These are phyloP conservation scores for Paramecium tetraurelia DNA, from an alignment of 73 alveolate genomes.

Conservation along the genomic window DNA sequence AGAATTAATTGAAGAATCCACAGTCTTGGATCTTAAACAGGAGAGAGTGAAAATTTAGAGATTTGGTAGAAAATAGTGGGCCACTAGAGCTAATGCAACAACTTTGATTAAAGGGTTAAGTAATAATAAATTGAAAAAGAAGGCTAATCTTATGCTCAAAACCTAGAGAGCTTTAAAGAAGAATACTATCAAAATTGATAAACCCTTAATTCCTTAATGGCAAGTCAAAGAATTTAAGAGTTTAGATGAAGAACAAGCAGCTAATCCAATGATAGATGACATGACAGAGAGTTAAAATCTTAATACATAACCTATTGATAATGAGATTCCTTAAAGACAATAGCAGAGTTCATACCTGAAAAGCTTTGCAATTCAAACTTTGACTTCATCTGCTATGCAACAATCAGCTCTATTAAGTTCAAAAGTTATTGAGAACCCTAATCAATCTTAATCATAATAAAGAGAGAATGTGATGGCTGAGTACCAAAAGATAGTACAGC, in stretches of 20 bases:
- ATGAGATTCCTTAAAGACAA: background rate
- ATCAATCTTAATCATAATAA: background rate
- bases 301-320: background rate
- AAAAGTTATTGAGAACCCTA: background rate
- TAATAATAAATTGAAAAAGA: background rate
- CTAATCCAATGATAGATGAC: background rate
- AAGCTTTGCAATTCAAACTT: background rate
- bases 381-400: background rate
- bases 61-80: conserved; percentile 40
- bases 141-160: conserved; percentile 16
- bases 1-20: background rate
- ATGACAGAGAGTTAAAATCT: background rate
- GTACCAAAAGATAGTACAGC: background rate
- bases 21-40: background rate
- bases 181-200: background rate
- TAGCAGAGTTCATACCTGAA: background rate
- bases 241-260: background rate
- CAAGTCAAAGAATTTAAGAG: background rate
- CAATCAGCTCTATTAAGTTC: background rate
- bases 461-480: background rate
- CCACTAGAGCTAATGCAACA: conserved; percentile 1
- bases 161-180: background rate
- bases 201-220: background rate
- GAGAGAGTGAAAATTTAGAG: background rate
- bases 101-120: background rate